Evolutionary conservation across 2,329 filamentous ascomycete genomes (phyloP), one percentile per base, ranked within the genome.

Genomic region (Achaetomium macrosporum): DNA sequence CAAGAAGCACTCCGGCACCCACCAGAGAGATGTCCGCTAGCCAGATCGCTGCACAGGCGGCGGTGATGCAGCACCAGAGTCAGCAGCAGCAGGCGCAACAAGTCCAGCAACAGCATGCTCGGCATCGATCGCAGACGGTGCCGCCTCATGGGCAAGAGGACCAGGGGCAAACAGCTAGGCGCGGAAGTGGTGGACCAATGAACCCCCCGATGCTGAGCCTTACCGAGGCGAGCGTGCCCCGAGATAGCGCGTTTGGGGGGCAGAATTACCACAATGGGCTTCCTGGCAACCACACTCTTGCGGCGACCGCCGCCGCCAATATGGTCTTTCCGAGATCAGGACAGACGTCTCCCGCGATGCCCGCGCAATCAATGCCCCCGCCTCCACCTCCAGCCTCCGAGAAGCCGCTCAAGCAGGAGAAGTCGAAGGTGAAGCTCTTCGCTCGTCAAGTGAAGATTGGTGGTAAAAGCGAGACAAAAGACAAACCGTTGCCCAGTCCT

Each of bases 391-490:
- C 67, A 11, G 70, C 72, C 42, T 70, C 75, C 2, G 83, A 87
- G 59, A 84, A 87, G 66, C 76, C 78, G 19, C 63, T 67, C 31
- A 80, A 81, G 61, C 74, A 79, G 29, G 84, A 88, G 62, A 88
- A 88, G 68, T 83, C 83, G 56, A 90, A 90, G 70, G 86, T 88
- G 66, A 92, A 92, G 72, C 75, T 92, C 29, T 91, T 91, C 65
- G 88, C 85, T 7, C 80, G 88, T 47, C 87, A 87, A 0, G 85
- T 86, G 64, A 90, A 85, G 69, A 87, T 90, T 61, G 79, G 81
- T 47, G 82, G 83, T 53, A 89, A 87, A 65, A 78, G 82, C 35
- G 85, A 89, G 10, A 60, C 75, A 7, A 85, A 82, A 63, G 76
- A 84, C 16, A 84, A 85, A 59, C 78, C 84, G 1, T 67, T 88